These are phyloP conservation scores for Malassezia cuniculi DNA, from an alignment of 1,284 basidiomycete species.

Conservation along the genomic window DNA sequence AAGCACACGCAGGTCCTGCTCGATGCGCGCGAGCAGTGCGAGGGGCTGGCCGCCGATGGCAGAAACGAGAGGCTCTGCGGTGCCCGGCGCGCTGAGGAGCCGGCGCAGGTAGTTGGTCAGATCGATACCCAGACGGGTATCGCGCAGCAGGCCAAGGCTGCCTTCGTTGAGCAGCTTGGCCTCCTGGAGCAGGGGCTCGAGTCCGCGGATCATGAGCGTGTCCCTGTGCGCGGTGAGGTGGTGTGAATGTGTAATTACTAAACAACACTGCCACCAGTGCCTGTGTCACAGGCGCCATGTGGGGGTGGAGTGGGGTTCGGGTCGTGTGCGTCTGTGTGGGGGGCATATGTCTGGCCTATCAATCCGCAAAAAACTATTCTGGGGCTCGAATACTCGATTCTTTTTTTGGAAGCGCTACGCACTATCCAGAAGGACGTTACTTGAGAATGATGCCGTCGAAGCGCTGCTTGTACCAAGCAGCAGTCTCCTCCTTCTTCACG, in stretches of 20 bases:
- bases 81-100: constrained; percentile 61
- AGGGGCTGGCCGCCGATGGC: constrained; percentile 87
- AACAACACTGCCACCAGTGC: too few species aligned
- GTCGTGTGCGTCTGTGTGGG: too few species aligned
- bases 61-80: constrained; percentile 75
- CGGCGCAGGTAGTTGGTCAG: constrained; percentile 75
- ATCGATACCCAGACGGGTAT: constrained; percentile 93
- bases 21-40: constrained; percentile 55
- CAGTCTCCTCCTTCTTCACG: constrained; percentile 53
- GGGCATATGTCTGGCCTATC: too few species aligned
- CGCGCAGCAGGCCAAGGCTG: constrained; percentile 62
- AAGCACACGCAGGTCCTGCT: constrained; percentile 74
- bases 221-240: too few species aligned
- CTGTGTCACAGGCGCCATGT: too few species aligned
- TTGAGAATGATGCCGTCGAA: constrained; percentile 43
- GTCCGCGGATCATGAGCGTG: constrained; percentile 16
- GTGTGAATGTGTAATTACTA: too few species aligned
- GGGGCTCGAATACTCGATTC: too few species aligned
- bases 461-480: constrained; percentile 96
- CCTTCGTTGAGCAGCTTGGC: constrained; percentile 8
- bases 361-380: too few species aligned
- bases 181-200: constrained; percentile 12
- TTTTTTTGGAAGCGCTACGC: constrained; percentile 1
- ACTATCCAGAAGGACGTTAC: constrained; percentile 18
- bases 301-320: too few species aligned